These are phyloP conservation scores for Pochonia chlamydosporia DNA, from an alignment of 2,329 filamentous ascomycete species.

Conservation along the genomic window DNA sequence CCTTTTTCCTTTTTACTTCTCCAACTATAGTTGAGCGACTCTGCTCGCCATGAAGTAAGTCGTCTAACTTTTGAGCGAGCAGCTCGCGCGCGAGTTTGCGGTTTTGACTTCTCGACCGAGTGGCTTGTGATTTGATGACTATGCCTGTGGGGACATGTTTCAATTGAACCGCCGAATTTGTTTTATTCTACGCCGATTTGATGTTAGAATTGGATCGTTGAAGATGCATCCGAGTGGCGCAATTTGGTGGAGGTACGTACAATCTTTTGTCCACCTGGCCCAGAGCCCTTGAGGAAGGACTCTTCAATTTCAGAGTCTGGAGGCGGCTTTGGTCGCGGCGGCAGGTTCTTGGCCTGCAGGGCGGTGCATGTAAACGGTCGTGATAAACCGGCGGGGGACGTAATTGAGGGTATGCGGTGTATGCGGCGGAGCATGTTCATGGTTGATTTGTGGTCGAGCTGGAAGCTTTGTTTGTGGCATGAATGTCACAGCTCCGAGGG, in stretches of 20 bases:
- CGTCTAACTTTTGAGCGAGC: conserved; percentile 69
- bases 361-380: conserved; percentile 26
- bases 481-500: no score
- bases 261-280: conserved; percentile 94
- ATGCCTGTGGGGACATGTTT: conserved; percentile 86
- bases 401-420: neutral
- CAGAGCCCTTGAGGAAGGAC: conserved; percentile 82
- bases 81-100: conserved; percentile 75
- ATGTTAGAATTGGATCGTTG: neutral
- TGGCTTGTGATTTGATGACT: conserved; percentile 90
- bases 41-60: conserved; percentile 63
- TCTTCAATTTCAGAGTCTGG: conserved; percentile 77
- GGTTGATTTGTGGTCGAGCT: neutral
- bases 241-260: no score
- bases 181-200: conserved; percentile 68
- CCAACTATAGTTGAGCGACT: conserved; percentile 62
- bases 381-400: neutral
- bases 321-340: conserved; percentile 67
- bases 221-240: neutral
- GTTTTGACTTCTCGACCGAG: conserved; percentile 81
- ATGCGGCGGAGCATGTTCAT: conserved; percentile 2
- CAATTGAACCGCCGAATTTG: conserved; percentile 87
- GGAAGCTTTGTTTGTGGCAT: no score
- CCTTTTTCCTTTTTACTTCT: conserved; percentile 58
- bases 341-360: conserved; percentile 48